Base-by-base conservation (phyloP, 441 rosid genomes). In the Jatropha multifida region DNA sequence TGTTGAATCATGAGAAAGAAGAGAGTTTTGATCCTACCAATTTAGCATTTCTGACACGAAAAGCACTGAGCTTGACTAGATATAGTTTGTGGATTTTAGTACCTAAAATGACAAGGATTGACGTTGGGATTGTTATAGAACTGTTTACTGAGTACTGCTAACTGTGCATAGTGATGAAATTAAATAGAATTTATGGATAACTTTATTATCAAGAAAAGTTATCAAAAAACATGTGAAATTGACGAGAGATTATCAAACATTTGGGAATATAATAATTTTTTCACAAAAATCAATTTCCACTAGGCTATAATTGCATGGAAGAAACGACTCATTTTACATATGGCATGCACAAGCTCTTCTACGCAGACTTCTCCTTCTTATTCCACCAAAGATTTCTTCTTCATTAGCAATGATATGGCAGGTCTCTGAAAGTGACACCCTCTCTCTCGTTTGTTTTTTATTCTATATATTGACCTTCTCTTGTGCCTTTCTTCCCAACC, bases 231-330 rank as follows among this genome's bases (percentile, higher is more conserved):
- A 55, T 71, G 74, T 81, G 87, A 84, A 76, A 84, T 65, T 74
- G 61, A 79, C 62, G 76, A 80, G 77, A 69, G 80, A 71, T 46
- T 83, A 82, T 83, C 85, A 83, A 55, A 73, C 23, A 59, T 20
- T 32, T 32, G 32, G 2, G 32, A 32, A 68, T 68, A 54, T 54
- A 54, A 10, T 54, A 14, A 54, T 54, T 14, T 3, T 48, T 9
- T 48, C 52, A 48, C 0, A 2, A 12, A 48, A 48, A 48, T 42
- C 9, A 32, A 32, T 32, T 32, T 32, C 32, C 32, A 32, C 32
- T 32, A 32, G 32, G n/a, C 10, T 51, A 51, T 51, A 14, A 51
- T 51, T 51, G 9, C 18, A 51, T 51, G 54, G 15, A 51, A 56
- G 71, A 72, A 71, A 80, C 65, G 77, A 64, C 76, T 26, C 59